Conservation (phyloP, 1,284 basidiomycete genomes). For the Takashimella koratensis region DNA sequence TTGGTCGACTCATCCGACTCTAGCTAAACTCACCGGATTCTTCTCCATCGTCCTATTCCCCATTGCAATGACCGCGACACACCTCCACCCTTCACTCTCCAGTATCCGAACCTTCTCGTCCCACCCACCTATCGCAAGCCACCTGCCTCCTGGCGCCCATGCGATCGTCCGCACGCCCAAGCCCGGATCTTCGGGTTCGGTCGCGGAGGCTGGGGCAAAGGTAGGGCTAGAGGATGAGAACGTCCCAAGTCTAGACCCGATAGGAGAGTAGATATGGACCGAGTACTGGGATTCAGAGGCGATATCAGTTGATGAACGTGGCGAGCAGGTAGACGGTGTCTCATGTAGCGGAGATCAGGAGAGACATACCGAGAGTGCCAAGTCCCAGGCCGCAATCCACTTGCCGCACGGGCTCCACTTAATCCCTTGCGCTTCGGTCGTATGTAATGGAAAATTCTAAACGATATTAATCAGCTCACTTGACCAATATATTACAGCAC, state of each 20-base stretch:
- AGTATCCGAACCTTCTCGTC: constrained; percentile 80
- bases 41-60: constrained; percentile 55
- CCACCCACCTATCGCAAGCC: constrained; percentile 73
- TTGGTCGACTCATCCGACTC: not conserved
- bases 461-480: not conserved
- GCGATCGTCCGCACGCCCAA: constrained; percentile 68
- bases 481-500: not conserved
- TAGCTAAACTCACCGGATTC: constrained; percentile 55
- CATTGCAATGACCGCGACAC: constrained; percentile 62
- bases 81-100: constrained; percentile 72
- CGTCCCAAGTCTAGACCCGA: constrained; percentile 64
- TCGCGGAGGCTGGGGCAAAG: constrained; percentile 7
- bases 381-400: constrained; percentile 77
- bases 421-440: constrained; percentile 68
- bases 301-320: too few relatives aligned
- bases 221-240: constrained; percentile 53
- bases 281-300: constrained; percentile 78
- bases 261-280: constrained; percentile 67
- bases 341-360: too few relatives aligned
- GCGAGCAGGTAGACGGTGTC: too few relatives aligned
- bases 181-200: constrained; percentile 61
- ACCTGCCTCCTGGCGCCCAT: constrained; percentile 80
- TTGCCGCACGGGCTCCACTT: constrained; percentile 76
- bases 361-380: too few relatives aligned
- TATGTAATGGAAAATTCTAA: constrained; percentile 77